Evolutionary conservation across 2,329 filamentous ascomycete genomes (phyloP).

Genomic region (Rutstroemia sp.): DNA sequence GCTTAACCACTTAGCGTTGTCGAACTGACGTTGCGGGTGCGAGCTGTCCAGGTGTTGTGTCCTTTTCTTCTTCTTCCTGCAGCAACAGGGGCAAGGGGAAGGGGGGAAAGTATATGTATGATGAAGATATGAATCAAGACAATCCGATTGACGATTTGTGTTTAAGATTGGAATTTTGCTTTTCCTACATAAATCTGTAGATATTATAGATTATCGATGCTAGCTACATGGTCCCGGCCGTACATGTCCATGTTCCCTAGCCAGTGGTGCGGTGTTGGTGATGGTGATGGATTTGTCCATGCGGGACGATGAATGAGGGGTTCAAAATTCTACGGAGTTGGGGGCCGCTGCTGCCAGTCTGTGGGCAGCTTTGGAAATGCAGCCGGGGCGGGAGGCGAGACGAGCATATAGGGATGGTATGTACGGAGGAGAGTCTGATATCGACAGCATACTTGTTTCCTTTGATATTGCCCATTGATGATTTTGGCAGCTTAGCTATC

Average conservation of each 20-base stretch:
- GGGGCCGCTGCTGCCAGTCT: not conserved
- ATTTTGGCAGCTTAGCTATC: no score
- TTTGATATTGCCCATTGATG: no score
- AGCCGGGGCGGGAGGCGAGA: no score
- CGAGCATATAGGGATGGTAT: no score
- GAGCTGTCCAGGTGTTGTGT: not conserved
- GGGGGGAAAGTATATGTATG: not conserved
- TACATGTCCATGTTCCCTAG: not conserved
- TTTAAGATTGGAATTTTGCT: no score
- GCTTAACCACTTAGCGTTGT: conserved; percentile 1
- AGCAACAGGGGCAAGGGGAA: not conserved
- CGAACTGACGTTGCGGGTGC: conserved; percentile 1
- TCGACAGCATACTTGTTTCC: no score
- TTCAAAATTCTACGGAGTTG: not conserved
- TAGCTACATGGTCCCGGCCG: no score
- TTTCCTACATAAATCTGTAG: no score
- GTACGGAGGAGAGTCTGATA: no score
- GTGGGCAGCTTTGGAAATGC: not conserved
- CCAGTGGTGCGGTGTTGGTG: not conserved
- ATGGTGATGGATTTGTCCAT: not conserved
- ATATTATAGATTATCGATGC: no score
- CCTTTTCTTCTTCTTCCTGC: not conserved
- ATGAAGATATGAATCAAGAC: not conserved
- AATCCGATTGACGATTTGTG: not conserved
- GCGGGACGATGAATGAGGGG: conserved; percentile 5